phyloP scores from a whole-genome alignment of 2,329 filamentous ascomycete genomes.

The Verticillium nubilum region DNA sequence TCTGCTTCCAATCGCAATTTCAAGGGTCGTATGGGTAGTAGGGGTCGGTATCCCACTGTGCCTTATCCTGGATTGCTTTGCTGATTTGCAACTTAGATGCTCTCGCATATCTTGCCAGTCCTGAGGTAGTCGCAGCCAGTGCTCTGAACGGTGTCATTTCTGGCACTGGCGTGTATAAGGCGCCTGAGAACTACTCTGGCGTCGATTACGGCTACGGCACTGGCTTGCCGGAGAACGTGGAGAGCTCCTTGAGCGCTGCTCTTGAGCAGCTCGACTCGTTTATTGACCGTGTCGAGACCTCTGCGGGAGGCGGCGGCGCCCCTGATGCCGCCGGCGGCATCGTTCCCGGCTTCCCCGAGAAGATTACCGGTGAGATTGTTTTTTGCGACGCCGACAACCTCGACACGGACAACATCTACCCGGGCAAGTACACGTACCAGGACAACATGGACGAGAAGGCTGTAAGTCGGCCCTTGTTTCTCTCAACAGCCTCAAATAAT shows the following conservation, averaged over 20 bases:
- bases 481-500: too few relatives aligned
- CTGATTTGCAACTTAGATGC: too few relatives aligned
- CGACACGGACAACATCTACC: conserved; percentile 90
- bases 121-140: conserved; percentile 88
- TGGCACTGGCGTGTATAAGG: conserved; percentile 74
- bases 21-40: conserved; percentile 83
- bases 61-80: too few relatives aligned
- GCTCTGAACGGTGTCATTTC: conserved; percentile 70
- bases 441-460: conserved; percentile 71
- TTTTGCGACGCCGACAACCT: conserved; percentile 80
- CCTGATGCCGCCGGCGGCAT: conserved; percentile 44
- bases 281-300: conserved; percentile 28
- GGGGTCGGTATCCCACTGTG: too few relatives aligned
- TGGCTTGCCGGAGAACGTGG: conserved; percentile 50
- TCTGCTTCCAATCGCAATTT: conserved; percentile 81
- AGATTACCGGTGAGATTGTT: conserved; percentile 78
- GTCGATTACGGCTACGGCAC: conserved; percentile 50
- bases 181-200: conserved; percentile 47
- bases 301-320: conserved; percentile 19
- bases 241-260: conserved; percentile 67
- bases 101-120: conserved; percentile 74
- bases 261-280: conserved; percentile 62
- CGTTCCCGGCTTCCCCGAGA: conserved; percentile 80
- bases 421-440: conserved; percentile 87
- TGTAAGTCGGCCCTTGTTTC: too few relatives aligned